Evolutionary conservation across 2,329 filamentous ascomycete species (phyloP).

Genomic region (Zopfia rhizophila): DNA sequence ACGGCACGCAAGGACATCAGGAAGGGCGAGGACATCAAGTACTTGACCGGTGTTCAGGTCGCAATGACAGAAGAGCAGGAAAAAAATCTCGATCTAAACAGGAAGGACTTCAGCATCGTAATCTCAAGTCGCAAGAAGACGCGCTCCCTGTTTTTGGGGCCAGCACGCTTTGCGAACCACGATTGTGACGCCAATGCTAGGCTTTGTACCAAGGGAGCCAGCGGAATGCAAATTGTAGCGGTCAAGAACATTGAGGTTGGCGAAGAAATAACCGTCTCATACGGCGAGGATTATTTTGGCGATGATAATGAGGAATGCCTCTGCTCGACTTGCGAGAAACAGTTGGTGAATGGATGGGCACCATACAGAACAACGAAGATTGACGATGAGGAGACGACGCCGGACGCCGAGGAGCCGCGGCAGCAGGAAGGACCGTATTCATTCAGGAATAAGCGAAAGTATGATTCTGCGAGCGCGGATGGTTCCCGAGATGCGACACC

Average conservation of each 20-base stretch:
- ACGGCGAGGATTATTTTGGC: slow-evolving; percentile 96
- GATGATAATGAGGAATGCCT: slow-evolving; percentile 94
- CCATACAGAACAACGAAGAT: slow-evolving; percentile 52
- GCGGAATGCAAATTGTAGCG: slow-evolving; percentile 91
- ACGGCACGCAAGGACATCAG: slow-evolving; percentile 82
- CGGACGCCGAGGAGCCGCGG: slow-evolving; percentile 33
- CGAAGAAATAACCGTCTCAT: slow-evolving; percentile 96
- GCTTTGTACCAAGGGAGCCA: slow-evolving; percentile 82
- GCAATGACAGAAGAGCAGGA: slow-evolving; percentile 94
- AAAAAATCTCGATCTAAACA: slow-evolving; percentile 76
- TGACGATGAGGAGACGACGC: slow-evolving; percentile 53
- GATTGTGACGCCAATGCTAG: slow-evolving; percentile 94
- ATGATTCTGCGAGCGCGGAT: slow-evolving; percentile 28
- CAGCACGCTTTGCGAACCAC: slow-evolving; percentile 95
- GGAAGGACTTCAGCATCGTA: slow-evolving; percentile 97
- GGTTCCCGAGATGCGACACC: slow-evolving; percentile 26
- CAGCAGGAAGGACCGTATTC: slow-evolving; percentile 20
- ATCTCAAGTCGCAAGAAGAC: slow-evolving; percentile 92
- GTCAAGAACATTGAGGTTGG: slow-evolving; percentile 82
- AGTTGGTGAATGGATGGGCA: slow-evolving; percentile 84
- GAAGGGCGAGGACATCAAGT: slow-evolving; percentile 87
- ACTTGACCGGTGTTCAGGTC: slow-evolving; percentile 90
- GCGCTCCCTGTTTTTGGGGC: slow-evolving; percentile 91
- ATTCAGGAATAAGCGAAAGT: slow-evolving; percentile 40
- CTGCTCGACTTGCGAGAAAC: slow-evolving; percentile 84